phyloP scores from a whole-genome alignment of 1,139 yeast species.

The Saccharomyces pastorianus region DNA sequence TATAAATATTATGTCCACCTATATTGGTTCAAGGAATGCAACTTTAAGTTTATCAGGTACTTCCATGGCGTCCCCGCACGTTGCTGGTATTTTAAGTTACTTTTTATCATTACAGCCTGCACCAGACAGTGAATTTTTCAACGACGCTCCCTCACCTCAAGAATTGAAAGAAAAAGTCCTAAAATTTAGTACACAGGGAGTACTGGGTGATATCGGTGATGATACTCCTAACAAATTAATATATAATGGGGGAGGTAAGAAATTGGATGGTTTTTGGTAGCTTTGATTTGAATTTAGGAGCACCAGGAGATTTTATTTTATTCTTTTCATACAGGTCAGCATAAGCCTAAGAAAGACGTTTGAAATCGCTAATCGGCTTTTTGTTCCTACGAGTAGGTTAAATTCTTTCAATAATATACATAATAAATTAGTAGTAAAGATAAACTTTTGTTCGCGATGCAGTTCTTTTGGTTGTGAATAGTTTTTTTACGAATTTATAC shows the following conservation, averaged over 20 bases:
- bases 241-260: conserved; percentile 88
- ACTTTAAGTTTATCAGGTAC: conserved; percentile 94
- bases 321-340: background rate
- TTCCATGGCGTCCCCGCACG: conserved; percentile 98
- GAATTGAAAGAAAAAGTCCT: conserved; percentile 84
- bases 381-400: background rate
- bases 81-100: conserved; percentile 83
- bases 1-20: conserved; percentile 69
- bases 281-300: background rate
- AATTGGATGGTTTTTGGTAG: conserved; percentile 65
- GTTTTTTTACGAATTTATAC: background rate
- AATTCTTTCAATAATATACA: background rate
- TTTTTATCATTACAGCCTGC: conserved; percentile 87
- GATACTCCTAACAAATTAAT: conserved; percentile 86
- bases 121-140: conserved; percentile 59
- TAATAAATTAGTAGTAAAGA: background rate
- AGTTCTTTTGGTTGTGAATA: background rate
- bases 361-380: background rate
- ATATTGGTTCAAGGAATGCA: conserved; percentile 75
- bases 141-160: conserved; percentile 65
- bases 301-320: background rate
- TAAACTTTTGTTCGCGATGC: background rate
- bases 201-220: conserved; percentile 61
- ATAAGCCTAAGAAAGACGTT: background rate
- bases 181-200: conserved; percentile 65